phyloP scores from a whole-genome alignment of 2,329 filamentous ascomycete genomes.

The Cytospora piceicola region DNA sequence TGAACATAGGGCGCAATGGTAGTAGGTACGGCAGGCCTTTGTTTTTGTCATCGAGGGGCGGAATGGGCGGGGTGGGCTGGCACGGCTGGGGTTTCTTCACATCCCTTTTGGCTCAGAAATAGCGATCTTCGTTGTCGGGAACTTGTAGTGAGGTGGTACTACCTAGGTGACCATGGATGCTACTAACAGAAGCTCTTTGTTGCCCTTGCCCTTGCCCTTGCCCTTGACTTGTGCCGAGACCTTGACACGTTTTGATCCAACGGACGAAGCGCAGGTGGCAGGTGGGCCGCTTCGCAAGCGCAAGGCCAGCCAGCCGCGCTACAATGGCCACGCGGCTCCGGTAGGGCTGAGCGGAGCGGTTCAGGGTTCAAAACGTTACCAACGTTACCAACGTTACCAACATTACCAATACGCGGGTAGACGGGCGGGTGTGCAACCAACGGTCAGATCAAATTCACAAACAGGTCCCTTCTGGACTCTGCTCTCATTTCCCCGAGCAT shows the following conservation, averaged over 20 bases:
- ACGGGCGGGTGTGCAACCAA: not conserved
- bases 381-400: too few species aligned
- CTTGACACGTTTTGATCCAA: conserved; percentile 3
- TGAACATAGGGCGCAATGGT: not conserved
- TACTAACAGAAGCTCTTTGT: not conserved
- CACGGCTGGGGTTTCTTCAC: conserved; percentile 3
- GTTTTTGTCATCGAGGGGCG: conserved; percentile 5
- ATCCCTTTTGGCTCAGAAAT: conserved; percentile 21
- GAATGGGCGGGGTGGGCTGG: not conserved
- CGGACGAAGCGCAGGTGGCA: conserved; percentile 1
- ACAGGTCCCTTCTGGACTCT: not conserved
- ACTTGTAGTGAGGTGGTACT: not conserved
- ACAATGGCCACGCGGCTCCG: not conserved
- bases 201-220: not conserved
- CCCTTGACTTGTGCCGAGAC: not conserved
- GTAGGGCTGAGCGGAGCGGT: conserved; percentile 16
- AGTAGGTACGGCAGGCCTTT: conserved; percentile 6
- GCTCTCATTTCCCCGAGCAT: not conserved
- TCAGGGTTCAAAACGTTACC: not conserved
- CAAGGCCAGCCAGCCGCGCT: conserved; percentile 1
- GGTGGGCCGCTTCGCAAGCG: not conserved
- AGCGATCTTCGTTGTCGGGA: conserved; percentile 9
- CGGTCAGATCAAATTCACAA: not conserved
- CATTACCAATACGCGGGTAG: not conserved
- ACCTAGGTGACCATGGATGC: too few species aligned